Conservation (phyloP, 2,329 filamentous ascomycete genomes). For the Davidsoniella virescens region DNA sequence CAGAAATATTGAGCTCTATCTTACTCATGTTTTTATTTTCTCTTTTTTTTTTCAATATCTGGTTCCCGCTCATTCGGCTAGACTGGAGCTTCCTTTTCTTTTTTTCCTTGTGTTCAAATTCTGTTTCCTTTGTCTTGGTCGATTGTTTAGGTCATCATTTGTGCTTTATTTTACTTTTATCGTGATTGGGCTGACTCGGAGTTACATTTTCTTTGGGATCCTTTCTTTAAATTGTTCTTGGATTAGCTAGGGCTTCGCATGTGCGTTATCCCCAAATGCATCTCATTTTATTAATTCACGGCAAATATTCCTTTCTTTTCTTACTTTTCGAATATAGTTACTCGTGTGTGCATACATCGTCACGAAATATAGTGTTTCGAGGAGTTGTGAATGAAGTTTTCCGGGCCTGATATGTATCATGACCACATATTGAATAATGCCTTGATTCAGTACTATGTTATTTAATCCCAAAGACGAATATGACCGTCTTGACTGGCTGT, state of each 20-base stretch:
- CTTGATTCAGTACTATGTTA: neutral
- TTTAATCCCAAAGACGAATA: slow-evolving; percentile 82
- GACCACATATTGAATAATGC: neutral
- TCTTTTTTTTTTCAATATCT: neutral
- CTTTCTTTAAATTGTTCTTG: neutral
- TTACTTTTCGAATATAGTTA: neutral
- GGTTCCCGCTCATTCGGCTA: neutral
- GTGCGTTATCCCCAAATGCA: neutral
- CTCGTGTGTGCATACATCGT: neutral
- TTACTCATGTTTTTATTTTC: neutral
- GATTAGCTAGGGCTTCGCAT: neutral
- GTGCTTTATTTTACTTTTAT: neutral
- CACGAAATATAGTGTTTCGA: too few relatives aligned
- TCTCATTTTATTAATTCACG: neutral
- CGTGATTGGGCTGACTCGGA: neutral
- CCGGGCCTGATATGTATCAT: neutral
- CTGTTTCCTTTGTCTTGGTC: neutral
- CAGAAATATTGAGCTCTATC: too few relatives aligned
- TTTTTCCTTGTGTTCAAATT: neutral
- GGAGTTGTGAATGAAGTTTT: too few relatives aligned
- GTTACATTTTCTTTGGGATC: neutral
- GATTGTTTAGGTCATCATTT: neutral
- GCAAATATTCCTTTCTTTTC: neutral
- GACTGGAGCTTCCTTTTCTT: neutral
- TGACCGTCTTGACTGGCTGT: slow-evolving; percentile 79